These are phyloP conservation scores for Nakazawaea peltata DNA, from an alignment of 805 yeast genomes.

Conservation along the genomic window DNA sequence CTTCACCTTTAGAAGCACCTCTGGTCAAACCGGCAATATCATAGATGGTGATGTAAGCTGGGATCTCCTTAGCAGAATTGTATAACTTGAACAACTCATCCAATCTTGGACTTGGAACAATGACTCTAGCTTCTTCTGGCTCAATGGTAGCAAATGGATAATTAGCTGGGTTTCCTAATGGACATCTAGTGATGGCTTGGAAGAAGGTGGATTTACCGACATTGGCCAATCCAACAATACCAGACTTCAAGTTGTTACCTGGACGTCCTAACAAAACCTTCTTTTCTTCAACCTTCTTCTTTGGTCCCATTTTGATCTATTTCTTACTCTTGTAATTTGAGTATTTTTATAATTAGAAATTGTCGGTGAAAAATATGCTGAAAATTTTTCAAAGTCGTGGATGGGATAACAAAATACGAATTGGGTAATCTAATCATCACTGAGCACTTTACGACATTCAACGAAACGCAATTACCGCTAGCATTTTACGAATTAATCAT, in stretches of 20 bases:
- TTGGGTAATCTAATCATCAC: too few species aligned
- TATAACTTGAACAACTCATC: constrained; percentile 40
- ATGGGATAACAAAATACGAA: too few species aligned
- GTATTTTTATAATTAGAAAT: too few species aligned
- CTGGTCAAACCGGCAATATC: constrained; percentile 68
- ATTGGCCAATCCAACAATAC: constrained; percentile 58
- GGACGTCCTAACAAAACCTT: constrained; percentile 30
- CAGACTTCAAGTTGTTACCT: constrained; percentile 36
- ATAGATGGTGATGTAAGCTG: constrained; percentile 48
- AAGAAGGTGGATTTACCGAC: constrained; percentile 55
- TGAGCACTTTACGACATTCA: too few species aligned
- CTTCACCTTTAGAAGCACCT: constrained; percentile 59
- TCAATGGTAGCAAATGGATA: constrained; percentile 74
- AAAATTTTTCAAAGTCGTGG: too few species aligned
- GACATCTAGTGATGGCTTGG: constrained; percentile 53
- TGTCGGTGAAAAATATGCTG: too few species aligned
- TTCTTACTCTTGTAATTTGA: neutral
- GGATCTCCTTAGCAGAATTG: constrained; percentile 40
- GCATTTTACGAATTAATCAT: too few species aligned
- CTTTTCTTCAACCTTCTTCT: constrained; percentile 31
- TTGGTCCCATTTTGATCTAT: constrained; percentile 25
- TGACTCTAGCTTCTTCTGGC: constrained; percentile 55
- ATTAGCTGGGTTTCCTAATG: constrained; percentile 59
- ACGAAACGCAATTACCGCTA: too few species aligned
- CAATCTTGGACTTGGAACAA: constrained; percentile 43